Evolutionary conservation across 2,329 filamentous ascomycete genomes (phyloP).

Genomic region (Fusarium sp.): DNA sequence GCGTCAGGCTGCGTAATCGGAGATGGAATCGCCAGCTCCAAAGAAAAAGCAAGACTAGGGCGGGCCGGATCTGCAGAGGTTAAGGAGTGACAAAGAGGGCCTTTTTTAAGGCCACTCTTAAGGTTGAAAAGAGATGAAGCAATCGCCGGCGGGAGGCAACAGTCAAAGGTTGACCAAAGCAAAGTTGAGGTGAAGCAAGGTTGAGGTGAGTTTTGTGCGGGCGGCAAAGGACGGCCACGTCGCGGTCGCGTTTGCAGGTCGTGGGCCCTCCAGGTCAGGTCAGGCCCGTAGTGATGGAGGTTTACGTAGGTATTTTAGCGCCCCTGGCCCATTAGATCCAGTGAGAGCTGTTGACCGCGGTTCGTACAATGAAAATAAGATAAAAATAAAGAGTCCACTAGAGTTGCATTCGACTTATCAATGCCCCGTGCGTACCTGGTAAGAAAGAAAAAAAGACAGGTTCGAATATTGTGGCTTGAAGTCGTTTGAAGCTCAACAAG

Average conservation of each 20-base stretch:
- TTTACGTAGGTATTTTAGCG: conserved; percentile 39
- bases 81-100: conserved; percentile 34
- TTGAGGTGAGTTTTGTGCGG: conserved; percentile 34
- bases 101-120: conserved; percentile 26
- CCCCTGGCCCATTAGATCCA: conserved; percentile 23
- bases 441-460: background rate
- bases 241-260: conserved; percentile 43
- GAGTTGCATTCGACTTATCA: conserved; percentile 26
- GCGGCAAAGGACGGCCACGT: conserved; percentile 45
- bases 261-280: conserved; percentile 20
- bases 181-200: conserved; percentile 25
- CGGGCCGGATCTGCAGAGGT: conserved; percentile 11
- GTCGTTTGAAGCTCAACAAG: conserved; percentile 15
- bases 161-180: conserved; percentile 28
- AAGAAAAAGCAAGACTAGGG: conserved; percentile 24
- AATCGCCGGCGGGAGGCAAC: conserved; percentile 38
- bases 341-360: conserved; percentile 18
- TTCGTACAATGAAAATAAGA: conserved; percentile 15
- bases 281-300: conserved; percentile 35
- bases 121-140: conserved; percentile 26
- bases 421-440: conserved; percentile 24
- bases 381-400: conserved; percentile 9
- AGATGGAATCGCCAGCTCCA: conserved; percentile 12
- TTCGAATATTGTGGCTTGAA: conserved; percentile 17
- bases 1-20: conserved; percentile 22